Evolutionary conservation across 2,329 filamentous ascomycete species (phyloP), one percentile per base, ranked within the genome.

Genomic region (Exophiala xenobiotica): DNA sequence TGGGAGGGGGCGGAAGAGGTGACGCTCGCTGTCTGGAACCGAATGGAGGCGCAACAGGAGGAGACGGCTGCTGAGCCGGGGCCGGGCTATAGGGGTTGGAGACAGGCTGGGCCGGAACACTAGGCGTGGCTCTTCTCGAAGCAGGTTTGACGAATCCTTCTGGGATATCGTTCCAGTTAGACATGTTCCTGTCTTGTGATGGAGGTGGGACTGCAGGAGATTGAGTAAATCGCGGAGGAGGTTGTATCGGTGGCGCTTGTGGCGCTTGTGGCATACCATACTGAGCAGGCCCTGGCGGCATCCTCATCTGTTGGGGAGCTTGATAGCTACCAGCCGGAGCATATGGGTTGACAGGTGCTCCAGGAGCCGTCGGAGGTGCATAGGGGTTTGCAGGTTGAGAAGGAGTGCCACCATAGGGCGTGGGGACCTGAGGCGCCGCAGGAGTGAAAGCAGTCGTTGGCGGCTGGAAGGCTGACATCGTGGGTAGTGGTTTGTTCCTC

Each of bases 131-230:
- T 65, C 86, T 82, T 60, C 91, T 83, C 18, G 85, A 79, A 11
- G 86, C 78, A 48, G 80, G 74, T 74, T 92, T 89, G 39, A 82
- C 78, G 39, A 97, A 83, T 49, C 73, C 87, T 63, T 96, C 80
- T 1, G 93, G 93, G 45, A 95, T 86, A 69, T 99, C 93, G 62
- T 99, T 99, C 93, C 93, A 99, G 62, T 88, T 87, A 22, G 85
- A 82, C 57, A 85, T 85, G 58, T 87, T 86, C 65, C 84, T 85
- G 51, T 81, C 76, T 64, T 82, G 83, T 7, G 88, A 82, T 14
- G 88, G 82, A 18, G 90, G 85, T 33, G 82, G 77, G 12, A 74
- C 69, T 19, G 78, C 78, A 9, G 81, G 78, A 12, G 88, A 86
- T n/a, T 85, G 80, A 27, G 82, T 84, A 20, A 81, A 78, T 54